Percentiles rank a stretch among this genome's conserved stretches.
Conservation (phyloP, 2,329 filamentous ascomycete genomes). For the Colletotrichum sidae region DNA sequence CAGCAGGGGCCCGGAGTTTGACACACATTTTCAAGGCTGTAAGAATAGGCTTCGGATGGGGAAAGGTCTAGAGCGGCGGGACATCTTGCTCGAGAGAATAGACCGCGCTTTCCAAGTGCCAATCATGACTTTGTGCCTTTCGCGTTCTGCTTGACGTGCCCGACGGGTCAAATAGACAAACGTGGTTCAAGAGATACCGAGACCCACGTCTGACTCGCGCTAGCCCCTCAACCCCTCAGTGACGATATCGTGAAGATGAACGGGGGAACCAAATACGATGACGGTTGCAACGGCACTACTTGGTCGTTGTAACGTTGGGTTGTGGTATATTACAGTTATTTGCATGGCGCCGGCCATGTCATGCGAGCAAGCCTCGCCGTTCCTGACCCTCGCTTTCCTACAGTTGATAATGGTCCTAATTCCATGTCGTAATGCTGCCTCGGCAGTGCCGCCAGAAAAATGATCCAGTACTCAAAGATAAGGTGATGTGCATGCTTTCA, state of each 20-base stretch:
- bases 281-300: too few relatives aligned
- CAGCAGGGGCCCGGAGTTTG: conserved; percentile 20
- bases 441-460: conserved; percentile 14
- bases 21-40: conserved; percentile 38
- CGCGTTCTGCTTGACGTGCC: too few relatives aligned
- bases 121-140: not conserved
- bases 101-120: conserved; percentile 31
- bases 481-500: conserved; percentile 27
- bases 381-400: not conserved
- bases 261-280: too few relatives aligned
- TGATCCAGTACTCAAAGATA: conserved; percentile 1
- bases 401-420: conserved; percentile 4
- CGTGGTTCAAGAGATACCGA: not conserved
- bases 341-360: not conserved
- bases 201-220: too few relatives aligned
- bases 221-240: too few relatives aligned
- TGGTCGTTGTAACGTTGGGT: too few relatives aligned
- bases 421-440: conserved; percentile 22
- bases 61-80: conserved; percentile 34
- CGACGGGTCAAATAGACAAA: too few relatives aligned
- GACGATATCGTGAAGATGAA: too few relatives aligned
- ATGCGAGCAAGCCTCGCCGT: not conserved
- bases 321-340: too few relatives aligned
- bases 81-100: conserved; percentile 36
- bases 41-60: conserved; percentile 40